Percentiles rank a stretch among this genome's conserved stretches.
Evolutionary conservation across 2,329 filamentous ascomycete genomes (phyloP).

Genomic region (Gyromitra esculenta): DNA sequence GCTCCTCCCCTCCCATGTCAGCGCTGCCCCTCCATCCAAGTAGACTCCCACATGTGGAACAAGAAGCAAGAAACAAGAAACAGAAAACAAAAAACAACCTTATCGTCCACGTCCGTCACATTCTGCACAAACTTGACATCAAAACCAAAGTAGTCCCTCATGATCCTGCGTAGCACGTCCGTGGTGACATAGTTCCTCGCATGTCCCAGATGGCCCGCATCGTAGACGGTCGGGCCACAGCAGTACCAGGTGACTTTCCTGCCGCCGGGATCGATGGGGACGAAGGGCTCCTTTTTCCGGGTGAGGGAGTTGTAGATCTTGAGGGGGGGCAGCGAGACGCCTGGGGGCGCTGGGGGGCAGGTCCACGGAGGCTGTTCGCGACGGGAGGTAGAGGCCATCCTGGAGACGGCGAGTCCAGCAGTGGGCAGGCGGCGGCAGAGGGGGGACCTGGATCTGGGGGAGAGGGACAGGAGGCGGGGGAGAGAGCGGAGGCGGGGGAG

Average conservation of each 20-base stretch:
- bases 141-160: constrained; percentile 84
- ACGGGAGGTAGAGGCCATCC: constrained; percentile 36
- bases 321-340: constrained; percentile 61
- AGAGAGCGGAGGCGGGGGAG: not conserved
- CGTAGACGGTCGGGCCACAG: constrained; percentile 87
- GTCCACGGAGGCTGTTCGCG: constrained; percentile 54
- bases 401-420: not conserved
- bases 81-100: constrained; percentile 66
- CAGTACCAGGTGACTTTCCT: constrained; percentile 84
- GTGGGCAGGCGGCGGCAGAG: not conserved
- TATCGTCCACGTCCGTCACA: constrained; percentile 85
- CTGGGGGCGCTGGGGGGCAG: constrained; percentile 17
- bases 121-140: constrained; percentile 91
- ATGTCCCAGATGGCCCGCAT: constrained; percentile 83
- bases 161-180: constrained; percentile 84
- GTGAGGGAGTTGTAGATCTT: constrained; percentile 85
- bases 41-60: not conserved
- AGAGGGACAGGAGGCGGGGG: not conserved
- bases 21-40: not conserved
- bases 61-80: too few relatives aligned
- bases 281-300: constrained; percentile 76
- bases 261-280: constrained; percentile 74
- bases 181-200: constrained; percentile 91
- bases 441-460: not conserved
- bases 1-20: constrained; percentile 16